Base-by-base conservation (phyloP, 805 yeast species). In the Saccharomycopsis sp. region DNA sequence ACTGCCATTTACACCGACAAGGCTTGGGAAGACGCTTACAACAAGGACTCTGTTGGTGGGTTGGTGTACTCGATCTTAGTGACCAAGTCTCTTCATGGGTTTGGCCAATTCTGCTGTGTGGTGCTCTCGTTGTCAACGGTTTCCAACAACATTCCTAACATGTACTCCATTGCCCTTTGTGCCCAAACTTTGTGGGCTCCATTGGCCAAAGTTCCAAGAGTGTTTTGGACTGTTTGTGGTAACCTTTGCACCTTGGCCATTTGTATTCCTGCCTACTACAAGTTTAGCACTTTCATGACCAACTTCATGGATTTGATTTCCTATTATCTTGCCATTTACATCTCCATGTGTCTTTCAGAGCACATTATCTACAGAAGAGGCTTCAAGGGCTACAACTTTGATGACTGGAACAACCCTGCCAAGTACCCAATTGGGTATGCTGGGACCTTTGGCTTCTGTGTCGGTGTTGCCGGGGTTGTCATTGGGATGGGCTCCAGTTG, bases 251-350 rank as follows among this genome's bases (percentile, higher is more conserved):
- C 89, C 26, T 70, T 88, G 59, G 96, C 87, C 38, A 80, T 88
- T 55, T 76, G 94, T 54, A 87, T 87, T 51, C 94, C 95, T 36
- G 95, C 84, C 38, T 82, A 80, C 66, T 80, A 81, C 67, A 59
- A 70, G 48, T 86, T 88, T 60, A 73, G 68, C 43, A 53, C 59
- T 3, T 87, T 83, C 53, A 81, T 88, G 81, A 69, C 71, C 45
- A 76, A 84, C 64, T 88, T 88, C 64, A 86, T 88, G 96, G 77
- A 84, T 65, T 65, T 87, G 58, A 86, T 88, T 60, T 89, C 84
- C 51, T 88, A 88, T 70, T 87, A 89, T 74, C 69, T 87, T 57
- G 84, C 94, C 46, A 80, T 87, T 54, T 88, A 87, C 64, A 75
- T 75, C 53, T 75, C 82, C 37, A 77, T 88, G 60, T 61, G 74